Base-by-base conservation (phyloP, 148 eudicot species). In the Nyssa sinensis region DNA sequence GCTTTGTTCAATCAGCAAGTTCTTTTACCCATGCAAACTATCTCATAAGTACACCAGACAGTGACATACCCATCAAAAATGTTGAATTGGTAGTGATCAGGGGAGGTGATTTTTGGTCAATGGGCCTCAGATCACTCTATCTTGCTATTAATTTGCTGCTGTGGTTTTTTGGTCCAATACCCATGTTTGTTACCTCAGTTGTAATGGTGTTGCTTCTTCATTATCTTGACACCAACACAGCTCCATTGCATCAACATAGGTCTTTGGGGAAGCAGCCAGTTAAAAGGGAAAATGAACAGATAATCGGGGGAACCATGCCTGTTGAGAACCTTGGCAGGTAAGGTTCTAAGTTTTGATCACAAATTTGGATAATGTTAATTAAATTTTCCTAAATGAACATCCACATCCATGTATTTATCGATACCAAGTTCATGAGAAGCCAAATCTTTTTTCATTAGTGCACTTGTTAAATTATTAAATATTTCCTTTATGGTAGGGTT, bases 131-230 rank as follows among this genome's bases (percentile, higher is more conserved):
- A 66, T 86, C 92, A 14, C 81, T 90, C 5, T 90, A 93, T 66
- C 88, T 93, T 74, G 92, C 98, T 6, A 84, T 84, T 7, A 71
- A 64, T 39, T 68, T 93, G 85, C 74, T 93, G 75, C 68, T 87
- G 62, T 90, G 98, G 98, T 90, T 93, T 73, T 90, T 93, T 68
- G 92, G 96, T 1, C 93, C 96, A 1, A 89, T 93, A 13, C 96
- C 96, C 11, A 89, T 93, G 98, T 84, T 93, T 51, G 75, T 70
- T 55, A 81, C 92, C 41, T 86, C 92, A 10, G 69, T 79, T 25
- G 41, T 57, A 2, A 87, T 85, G 89, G 92, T 88, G 57, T 35
- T 39, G 70, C 55, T 90, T 28, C 79, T 93, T 9, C 78, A 82
- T 77, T 73, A 83, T 47, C 83, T 91, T 25, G 96, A 93, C 72